Evolutionary conservation across 2,329 filamentous ascomycete species (phyloP).

Genomic region (Amesomyces nigricolor): DNA sequence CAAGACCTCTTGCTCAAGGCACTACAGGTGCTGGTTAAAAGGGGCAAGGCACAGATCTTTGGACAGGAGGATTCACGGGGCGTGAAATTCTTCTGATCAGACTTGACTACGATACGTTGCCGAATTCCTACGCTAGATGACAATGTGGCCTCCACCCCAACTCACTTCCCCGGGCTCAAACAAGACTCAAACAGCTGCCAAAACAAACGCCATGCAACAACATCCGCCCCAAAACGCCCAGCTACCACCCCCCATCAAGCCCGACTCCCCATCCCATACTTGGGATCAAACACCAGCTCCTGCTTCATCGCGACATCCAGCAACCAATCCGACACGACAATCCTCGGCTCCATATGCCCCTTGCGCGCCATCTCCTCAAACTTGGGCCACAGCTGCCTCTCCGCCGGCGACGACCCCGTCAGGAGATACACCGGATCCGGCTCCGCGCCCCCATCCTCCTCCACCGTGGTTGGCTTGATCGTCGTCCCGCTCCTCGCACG

Average conservation of each 20-base stretch:
- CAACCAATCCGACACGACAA: conserved; percentile 86
- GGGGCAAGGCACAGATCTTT: conserved; percentile 89
- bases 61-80: conserved; percentile 81
- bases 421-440: conserved; percentile 78
- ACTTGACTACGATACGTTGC: background rate
- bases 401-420: conserved; percentile 59
- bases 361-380: conserved; percentile 75
- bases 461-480: conserved; percentile 56
- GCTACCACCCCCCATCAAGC: background rate
- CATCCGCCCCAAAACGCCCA: conserved; percentile 7
- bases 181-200: background rate
- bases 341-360: conserved; percentile 71
- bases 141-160: background rate
- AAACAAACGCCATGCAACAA: background rate
- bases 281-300: conserved; percentile 61
- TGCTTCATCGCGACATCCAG: conserved; percentile 87
- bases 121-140: background rate
- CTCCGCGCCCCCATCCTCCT: conserved; percentile 55
- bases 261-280: conserved; percentile 47
- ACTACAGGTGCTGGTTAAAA: conserved; percentile 75
- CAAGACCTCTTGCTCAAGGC: conserved; percentile 72
- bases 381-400: conserved; percentile 69
- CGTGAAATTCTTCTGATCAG: conserved; percentile 85
- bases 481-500: conserved; percentile 64
- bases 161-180: background rate